Conservation (phyloP, 208 protist species). For the Naegleria lovaniensis region DNA sequence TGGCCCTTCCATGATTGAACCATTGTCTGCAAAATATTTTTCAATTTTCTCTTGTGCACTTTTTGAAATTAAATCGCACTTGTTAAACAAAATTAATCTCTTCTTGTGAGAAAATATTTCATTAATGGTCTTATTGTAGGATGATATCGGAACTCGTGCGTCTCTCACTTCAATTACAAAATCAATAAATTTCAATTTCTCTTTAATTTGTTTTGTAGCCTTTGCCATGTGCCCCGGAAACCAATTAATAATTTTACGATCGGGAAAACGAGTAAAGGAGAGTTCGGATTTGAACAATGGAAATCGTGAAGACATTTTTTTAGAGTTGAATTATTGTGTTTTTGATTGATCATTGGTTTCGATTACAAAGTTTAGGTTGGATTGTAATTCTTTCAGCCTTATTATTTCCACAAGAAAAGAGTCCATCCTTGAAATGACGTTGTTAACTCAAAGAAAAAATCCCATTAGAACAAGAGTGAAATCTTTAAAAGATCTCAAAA, state of each 20-base stretch:
- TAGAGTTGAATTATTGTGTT: too few relatives aligned
- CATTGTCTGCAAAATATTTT: neutral
- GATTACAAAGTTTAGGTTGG: too few relatives aligned
- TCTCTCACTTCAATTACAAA: slow-evolving; percentile 40
- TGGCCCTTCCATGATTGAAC: neutral
- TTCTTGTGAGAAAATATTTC: slow-evolving; percentile 28
- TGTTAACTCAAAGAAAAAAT: too few relatives aligned
- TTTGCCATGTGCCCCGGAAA: slow-evolving; percentile 45
- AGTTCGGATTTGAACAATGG: neutral
- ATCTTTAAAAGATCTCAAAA: too few relatives aligned
- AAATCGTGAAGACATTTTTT: neutral
- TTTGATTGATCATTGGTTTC: too few relatives aligned
- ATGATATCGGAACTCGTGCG: slow-evolving; percentile 33
- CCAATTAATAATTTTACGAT: slow-evolving; percentile 39
- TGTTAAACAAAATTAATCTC: slow-evolving; percentile 40
- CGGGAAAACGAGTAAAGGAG: neutral
- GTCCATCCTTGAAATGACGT: too few relatives aligned
- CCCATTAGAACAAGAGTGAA: too few relatives aligned
- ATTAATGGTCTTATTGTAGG: slow-evolving; percentile 27
- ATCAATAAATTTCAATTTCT: slow-evolving; percentile 36
- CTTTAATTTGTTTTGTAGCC: slow-evolving; percentile 19
- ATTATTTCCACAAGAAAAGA: too few relatives aligned
- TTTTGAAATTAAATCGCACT: slow-evolving; percentile 35
- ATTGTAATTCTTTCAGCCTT: too few relatives aligned
- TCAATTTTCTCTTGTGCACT: neutral